Percentiles rank a stretch among this genome's conserved stretches.
Conservation (phyloP, 163 green algal species). For the Scenedesmus sp. region DNA sequence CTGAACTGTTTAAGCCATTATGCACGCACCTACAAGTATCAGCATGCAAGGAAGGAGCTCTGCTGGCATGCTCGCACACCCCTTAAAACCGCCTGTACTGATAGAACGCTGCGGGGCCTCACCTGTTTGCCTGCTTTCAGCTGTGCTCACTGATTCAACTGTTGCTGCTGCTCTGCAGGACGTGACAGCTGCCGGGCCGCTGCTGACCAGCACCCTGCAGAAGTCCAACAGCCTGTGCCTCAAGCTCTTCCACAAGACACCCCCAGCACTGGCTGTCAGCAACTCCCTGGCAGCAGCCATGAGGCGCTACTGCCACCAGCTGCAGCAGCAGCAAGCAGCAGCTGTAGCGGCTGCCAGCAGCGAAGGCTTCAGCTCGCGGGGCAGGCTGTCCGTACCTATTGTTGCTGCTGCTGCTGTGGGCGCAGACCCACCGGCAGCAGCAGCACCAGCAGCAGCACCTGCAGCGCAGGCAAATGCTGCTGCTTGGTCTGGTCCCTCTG, state of each 20-base stretch:
- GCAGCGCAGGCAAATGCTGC: neutral
- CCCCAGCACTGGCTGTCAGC: neutral
- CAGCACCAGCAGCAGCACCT: constrained; percentile 24
- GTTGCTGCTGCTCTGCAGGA: constrained; percentile 20
- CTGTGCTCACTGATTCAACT: neutral
- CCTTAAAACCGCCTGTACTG: too few species aligned
- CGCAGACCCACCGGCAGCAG: neutral
- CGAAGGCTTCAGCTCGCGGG: neutral
- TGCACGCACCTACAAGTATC: too few species aligned
- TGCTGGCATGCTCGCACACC: neutral
- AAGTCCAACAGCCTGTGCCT: constrained; percentile 41
- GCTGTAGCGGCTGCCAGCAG: neutral
- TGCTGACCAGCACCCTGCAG: constrained; percentile 28
- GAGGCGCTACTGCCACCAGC: constrained; percentile 37
- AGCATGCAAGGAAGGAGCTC: too few species aligned
- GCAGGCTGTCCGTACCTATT: neutral
- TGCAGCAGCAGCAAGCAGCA: constrained; percentile 1
- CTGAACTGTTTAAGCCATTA: too few species aligned
- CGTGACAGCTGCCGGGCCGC: neutral
- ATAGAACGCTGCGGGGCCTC: too few species aligned
- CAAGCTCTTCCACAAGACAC: constrained; percentile 42
- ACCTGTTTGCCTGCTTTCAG: neutral
- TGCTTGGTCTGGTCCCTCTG: neutral
- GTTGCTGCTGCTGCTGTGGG: constrained; percentile 18
- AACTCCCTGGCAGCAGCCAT: constrained; percentile 29